These are phyloP conservation scores for Backusella sp. DNA, from an alignment of 192 early-diverging fungal genomes.

Conservation along the genomic window DNA sequence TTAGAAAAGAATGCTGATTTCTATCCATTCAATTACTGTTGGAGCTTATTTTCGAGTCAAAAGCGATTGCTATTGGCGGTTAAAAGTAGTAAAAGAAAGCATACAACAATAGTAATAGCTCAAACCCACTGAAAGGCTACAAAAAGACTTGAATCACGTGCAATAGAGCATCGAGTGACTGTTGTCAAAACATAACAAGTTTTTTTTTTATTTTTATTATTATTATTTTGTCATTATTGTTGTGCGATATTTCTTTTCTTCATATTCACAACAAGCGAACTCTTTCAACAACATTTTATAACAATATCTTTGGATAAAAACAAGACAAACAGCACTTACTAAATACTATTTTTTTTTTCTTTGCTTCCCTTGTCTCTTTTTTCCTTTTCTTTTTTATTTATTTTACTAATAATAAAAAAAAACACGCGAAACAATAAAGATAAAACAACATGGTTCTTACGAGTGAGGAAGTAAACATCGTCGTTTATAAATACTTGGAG, in stretches of 20 bases:
- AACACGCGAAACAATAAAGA: slow-evolving; percentile 6
- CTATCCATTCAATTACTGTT: background rate
- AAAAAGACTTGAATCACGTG: background rate
- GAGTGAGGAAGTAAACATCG: slow-evolving; percentile 86
- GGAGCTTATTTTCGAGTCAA: background rate
- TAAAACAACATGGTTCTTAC: slow-evolving; percentile 61
- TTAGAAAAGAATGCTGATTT: background rate
- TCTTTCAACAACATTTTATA: background rate
- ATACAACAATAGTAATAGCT: background rate
- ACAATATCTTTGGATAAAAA: background rate
- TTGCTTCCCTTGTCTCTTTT: background rate
- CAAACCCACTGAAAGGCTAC: background rate
- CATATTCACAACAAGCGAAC: background rate
- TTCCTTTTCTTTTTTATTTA: background rate
- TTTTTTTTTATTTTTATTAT: background rate
- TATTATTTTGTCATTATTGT: background rate
- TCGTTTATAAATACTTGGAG: slow-evolving; percentile 82
- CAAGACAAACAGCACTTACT: background rate
- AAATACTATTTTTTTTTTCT: background rate
- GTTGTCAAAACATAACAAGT: background rate
- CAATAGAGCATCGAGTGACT: background rate
- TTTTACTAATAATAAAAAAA: background rate
- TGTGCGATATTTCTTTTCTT: background rate
- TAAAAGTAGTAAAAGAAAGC: background rate
- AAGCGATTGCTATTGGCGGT: background rate